Evolutionary conservation across 1,284 basidiomycete genomes (phyloP).

Genomic region (Tilletia setariae): DNA sequence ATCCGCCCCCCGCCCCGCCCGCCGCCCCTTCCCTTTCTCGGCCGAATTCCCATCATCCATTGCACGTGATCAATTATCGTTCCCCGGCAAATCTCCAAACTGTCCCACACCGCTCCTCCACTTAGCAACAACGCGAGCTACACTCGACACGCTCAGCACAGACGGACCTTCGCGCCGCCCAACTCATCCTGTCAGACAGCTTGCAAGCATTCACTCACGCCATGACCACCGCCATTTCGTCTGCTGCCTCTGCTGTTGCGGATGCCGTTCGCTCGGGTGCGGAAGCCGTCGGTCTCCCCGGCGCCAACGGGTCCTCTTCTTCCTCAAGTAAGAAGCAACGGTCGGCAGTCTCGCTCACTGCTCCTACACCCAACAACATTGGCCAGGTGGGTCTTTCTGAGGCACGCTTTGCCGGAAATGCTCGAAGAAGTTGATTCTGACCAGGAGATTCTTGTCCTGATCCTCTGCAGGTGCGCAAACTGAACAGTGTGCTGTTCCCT

Average conservation of each 20-base stretch:
- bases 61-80: too few relatives aligned
- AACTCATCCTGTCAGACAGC: not conserved
- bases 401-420: not conserved
- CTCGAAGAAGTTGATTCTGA: too few relatives aligned
- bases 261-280: slow-evolving; percentile 7
- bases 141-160: not conserved
- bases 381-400: slow-evolving; percentile 33
- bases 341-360: slow-evolving; percentile 3
- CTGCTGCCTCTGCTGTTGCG: slow-evolving; percentile 7
- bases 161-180: not conserved
- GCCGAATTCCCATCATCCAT: too few relatives aligned
- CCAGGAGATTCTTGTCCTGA: too few relatives aligned
- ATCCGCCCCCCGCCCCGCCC: too few relatives aligned
- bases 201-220: not conserved
- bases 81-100: too few relatives aligned
- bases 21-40: too few relatives aligned
- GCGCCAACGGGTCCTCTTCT: not conserved
- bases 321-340: slow-evolving; percentile 6
- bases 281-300: not conserved
- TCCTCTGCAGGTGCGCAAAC: slow-evolving; percentile 27
- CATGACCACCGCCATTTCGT: slow-evolving; percentile 5
- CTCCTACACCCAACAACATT: slow-evolving; percentile 48
- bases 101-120: too few relatives aligned
- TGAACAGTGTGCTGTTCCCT: slow-evolving; percentile 51
- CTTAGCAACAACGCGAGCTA: not conserved